Conservation (phyloP, 2,329 filamentous ascomycete species). For the Aspergillus sclerotialis region DNA sequence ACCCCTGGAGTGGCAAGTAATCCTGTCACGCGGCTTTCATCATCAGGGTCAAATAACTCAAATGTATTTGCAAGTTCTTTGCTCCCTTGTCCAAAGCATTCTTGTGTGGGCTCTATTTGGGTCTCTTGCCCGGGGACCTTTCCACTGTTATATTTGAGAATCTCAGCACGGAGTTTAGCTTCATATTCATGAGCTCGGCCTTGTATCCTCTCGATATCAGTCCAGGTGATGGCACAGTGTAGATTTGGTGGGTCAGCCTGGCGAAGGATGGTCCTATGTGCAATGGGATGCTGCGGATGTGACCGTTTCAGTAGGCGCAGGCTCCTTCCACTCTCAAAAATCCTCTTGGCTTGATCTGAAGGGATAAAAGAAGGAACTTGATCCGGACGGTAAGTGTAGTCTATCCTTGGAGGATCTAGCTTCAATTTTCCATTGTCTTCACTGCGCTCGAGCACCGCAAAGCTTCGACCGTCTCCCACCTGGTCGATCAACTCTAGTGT, state of each 20-base stretch:
- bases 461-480: slow-evolving; percentile 48
- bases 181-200: slow-evolving; percentile 45
- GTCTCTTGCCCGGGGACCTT: slow-evolving; percentile 18
- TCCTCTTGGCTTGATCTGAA: slow-evolving; percentile 58
- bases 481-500: slow-evolving; percentile 45
- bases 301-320: slow-evolving; percentile 64
- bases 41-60: slow-evolving; percentile 30
- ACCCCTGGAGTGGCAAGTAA: slow-evolving; percentile 16
- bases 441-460: slow-evolving; percentile 54
- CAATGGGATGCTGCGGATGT: slow-evolving; percentile 65
- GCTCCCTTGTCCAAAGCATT: not conserved
- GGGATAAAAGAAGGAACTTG: slow-evolving; percentile 68
- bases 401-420: slow-evolving; percentile 54
- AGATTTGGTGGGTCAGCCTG: slow-evolving; percentile 50
- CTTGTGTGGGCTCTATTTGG: not conserved
- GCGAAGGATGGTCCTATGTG: slow-evolving; percentile 43
- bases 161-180: slow-evolving; percentile 27
- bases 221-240: slow-evolving; percentile 67
- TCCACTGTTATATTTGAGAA: slow-evolving; percentile 28
- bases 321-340: slow-evolving; percentile 77
- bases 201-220: slow-evolving; percentile 59
- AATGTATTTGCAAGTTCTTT: slow-evolving; percentile 17
- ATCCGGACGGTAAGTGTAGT: slow-evolving; percentile 46
- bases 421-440: slow-evolving; percentile 55
- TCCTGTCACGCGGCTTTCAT: slow-evolving; percentile 15